Evolutionary conservation across 768 basidiomycete genomes (phyloP), one percentile per base, ranked within the genome.

Genomic region (Roridomyces roridus): DNA sequence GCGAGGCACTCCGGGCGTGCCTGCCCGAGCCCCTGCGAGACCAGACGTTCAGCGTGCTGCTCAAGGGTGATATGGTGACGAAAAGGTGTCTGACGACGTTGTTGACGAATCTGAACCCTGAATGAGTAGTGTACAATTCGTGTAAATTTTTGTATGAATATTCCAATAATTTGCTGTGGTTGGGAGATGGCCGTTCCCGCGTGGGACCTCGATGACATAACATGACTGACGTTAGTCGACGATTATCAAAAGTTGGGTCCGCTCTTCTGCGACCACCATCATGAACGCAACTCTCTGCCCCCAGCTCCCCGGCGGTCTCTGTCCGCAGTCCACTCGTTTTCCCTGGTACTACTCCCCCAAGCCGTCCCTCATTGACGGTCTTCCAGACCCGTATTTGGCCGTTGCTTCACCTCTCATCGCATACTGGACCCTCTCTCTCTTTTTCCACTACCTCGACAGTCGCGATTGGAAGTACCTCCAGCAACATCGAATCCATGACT

Each of bases 41-140:
- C 74, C 86, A 92, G 61, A 98, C 96, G 0, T 99, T 99, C 70
- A 86, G 85, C 51, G 85, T 87, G 14, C 80, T 98, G 57, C 85
- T 99, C 67, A 98, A 98, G 84, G 95, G 95, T 45, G 97, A 99
- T 68, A 94, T 96, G 88, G 97, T 98, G 63, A 99, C 97, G 24
- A 96, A 96, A 77, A 84, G 94, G 67, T 96, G 94, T 73, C 80
- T 96, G 56, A 91, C 92, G 43, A 95, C 93, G 28, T 81, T 96
- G 28, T 81, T 96, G 57, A 90, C 93, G 73, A 95, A 96, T 72
- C 79, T 96, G 62, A 88, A 87, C 61, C 91, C 92, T 70, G 80
- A 84, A 58, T 88, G 75, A 74, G 66, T 51, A 58, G 59, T 46
- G 62, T 59, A 65, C 63, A 46, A 46, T 55, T 47, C 20, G 41